These are phyloP conservation scores for Sporothrix sp. DNA, from an alignment of 2,329 filamentous ascomycete genomes.

Conservation along the genomic window DNA sequence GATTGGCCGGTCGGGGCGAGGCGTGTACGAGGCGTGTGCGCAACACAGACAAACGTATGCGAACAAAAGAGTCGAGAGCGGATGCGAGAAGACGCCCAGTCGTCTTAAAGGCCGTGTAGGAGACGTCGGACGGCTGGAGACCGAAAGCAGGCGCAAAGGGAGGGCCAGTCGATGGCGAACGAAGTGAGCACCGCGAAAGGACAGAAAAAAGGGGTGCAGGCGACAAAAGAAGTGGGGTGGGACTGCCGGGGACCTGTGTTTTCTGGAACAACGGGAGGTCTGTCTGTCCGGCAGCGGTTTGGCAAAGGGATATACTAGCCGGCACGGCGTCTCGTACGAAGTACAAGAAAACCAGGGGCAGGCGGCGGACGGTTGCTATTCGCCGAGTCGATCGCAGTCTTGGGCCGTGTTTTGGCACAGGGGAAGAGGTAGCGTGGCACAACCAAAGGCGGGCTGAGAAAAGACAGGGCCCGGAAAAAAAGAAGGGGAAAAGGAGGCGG, in stretches of 20 bases:
- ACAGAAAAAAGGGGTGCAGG: slow-evolving; percentile 10
- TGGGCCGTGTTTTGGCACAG: neutral
- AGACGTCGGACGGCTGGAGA: too few relatives aligned
- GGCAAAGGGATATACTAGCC: slow-evolving; percentile 1
- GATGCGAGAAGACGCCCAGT: slow-evolving; percentile 7
- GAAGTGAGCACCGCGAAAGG: too few relatives aligned
- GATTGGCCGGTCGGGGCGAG: slow-evolving; percentile 7
- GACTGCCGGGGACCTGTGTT: slow-evolving; percentile 2
- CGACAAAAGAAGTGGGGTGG: slow-evolving; percentile 9
- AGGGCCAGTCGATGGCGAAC: slow-evolving; percentile 5
- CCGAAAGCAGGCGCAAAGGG: neutral
- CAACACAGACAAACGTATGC: neutral
- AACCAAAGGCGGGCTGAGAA: neutral
- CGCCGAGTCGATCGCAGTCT: neutral
- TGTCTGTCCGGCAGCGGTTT: neutral
- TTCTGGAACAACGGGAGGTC: slow-evolving; percentile 2
- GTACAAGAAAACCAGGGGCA: slow-evolving; percentile 1
- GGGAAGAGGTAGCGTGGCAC: slow-evolving; percentile 3
- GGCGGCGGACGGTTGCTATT: too few relatives aligned
- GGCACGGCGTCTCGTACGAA: neutral
- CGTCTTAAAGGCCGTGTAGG: slow-evolving; percentile 8
- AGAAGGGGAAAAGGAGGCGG: neutral
- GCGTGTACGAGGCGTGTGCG: neutral
- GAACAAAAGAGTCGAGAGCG: slow-evolving; percentile 9
- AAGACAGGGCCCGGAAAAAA: neutral